phyloP scores from a whole-genome alignment of 495 filamentous ascomycete genomes.

The Penicillium riverlandense region DNA sequence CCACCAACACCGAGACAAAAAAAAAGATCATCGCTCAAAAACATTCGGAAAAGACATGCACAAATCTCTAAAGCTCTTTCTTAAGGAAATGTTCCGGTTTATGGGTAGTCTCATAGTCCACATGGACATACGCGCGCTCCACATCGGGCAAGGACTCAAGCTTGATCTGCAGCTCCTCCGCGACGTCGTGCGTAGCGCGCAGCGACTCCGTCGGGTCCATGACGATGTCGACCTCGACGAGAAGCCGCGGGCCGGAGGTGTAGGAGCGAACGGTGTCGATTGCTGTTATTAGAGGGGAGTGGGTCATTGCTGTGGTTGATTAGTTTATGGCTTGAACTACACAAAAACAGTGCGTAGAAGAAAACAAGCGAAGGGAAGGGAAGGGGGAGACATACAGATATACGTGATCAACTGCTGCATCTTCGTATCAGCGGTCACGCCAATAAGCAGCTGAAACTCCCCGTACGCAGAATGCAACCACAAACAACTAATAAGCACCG shows the following conservation, averaged over 20 bases:
- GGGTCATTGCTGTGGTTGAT: slow-evolving; percentile 62
- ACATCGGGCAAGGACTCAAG: slow-evolving; percentile 88
- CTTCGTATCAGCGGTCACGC: slow-evolving; percentile 75
- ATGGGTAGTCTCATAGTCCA: slow-evolving; percentile 96
- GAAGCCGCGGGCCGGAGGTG: slow-evolving; percentile 80
- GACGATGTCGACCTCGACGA: slow-evolving; percentile 86
- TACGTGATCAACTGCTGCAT: slow-evolving; percentile 95
- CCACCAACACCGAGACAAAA: no score
- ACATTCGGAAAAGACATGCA: not conserved
- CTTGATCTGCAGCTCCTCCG: slow-evolving; percentile 91
- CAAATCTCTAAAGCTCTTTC: slow-evolving; percentile 46
- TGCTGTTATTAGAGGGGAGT: slow-evolving; percentile 68
- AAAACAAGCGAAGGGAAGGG: not conserved
- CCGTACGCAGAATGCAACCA: slow-evolving; percentile 82
- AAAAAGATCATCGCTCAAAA: no score
- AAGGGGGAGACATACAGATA: slow-evolving; percentile 52
- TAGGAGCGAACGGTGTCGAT: slow-evolving; percentile 95
- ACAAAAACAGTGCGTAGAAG: not conserved
- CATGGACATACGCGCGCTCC: slow-evolving; percentile 93
- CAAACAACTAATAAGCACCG: slow-evolving; percentile 62
- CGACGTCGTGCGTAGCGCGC: slow-evolving; percentile 81
- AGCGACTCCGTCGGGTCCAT: slow-evolving; percentile 67
- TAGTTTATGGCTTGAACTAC: no score
- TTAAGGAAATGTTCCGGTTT: slow-evolving; percentile 73
- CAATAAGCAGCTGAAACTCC: slow-evolving; percentile 87